Conservation (phyloP, 2,329 filamentous ascomycete genomes). For the Dissoconium aciculare region DNA sequence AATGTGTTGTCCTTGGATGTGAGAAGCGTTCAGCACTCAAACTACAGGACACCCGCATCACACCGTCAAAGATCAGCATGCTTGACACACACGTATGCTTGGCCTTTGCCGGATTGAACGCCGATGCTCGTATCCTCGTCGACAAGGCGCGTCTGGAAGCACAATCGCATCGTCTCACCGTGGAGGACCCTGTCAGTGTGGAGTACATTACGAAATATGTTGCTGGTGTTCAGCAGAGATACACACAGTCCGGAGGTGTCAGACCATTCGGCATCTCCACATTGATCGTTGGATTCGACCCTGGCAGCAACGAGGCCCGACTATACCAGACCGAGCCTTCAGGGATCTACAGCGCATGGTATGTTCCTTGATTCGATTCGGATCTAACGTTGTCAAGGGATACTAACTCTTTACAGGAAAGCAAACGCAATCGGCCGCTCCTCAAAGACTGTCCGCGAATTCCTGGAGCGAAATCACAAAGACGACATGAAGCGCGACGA, state of each 20-base stretch:
- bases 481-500: conserved; percentile 92
- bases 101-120: conserved; percentile 92
- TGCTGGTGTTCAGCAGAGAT: conserved; percentile 92
- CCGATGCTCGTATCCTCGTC: conserved; percentile 91
- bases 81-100: conserved; percentile 93
- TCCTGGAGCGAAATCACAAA: conserved; percentile 97
- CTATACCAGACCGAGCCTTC: conserved; percentile 99
- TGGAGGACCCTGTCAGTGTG: conserved; percentile 93
- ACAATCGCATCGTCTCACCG: conserved; percentile 89
- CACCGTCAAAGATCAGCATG: conserved; percentile 93
- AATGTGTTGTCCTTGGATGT: conserved; percentile 84
- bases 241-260: conserved; percentile 97
- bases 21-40: conserved; percentile 99
- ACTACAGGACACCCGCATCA: conserved; percentile 97
- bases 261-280: conserved; percentile 98
- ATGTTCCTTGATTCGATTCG: conserved; percentile 23
- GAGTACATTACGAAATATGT: conserved; percentile 99
- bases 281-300: conserved; percentile 95
- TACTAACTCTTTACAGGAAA: conserved; percentile 55
- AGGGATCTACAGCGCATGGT: conserved; percentile 98
- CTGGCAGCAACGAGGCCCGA: conserved; percentile 71
- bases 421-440: conserved; percentile 96
- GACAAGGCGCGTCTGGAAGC: conserved; percentile 97
- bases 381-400: not conserved
- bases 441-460: conserved; percentile 97